Evolutionary conservation across 805 yeast genomes (phyloP).

Genomic region (Lipomyces kockii): DNA sequence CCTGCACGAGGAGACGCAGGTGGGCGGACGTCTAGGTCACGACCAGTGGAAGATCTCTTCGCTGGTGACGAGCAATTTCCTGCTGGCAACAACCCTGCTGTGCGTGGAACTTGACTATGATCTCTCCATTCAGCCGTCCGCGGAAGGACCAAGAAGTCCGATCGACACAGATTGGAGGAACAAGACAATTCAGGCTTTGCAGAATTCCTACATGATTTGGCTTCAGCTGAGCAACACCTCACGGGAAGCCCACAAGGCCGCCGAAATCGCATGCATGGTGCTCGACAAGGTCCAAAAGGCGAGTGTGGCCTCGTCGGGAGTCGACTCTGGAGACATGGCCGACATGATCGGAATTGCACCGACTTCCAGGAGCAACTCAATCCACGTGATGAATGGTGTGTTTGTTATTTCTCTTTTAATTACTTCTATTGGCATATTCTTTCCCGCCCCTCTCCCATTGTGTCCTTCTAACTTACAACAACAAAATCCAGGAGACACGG

Average conservation of each 20-base stretch:
- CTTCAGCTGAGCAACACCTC: slow-evolving; percentile 13
- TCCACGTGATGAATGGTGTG: too few relatives aligned
- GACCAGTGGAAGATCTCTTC: slow-evolving; percentile 27
- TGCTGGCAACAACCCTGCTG: slow-evolving; percentile 30
- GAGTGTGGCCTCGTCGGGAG: too few relatives aligned
- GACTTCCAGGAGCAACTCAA: too few relatives aligned
- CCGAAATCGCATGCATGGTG: not conserved
- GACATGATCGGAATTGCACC: too few relatives aligned
- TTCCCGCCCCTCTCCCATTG: too few relatives aligned
- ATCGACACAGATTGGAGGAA: slow-evolving; percentile 12
- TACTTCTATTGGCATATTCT: too few relatives aligned
- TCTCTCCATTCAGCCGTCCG: slow-evolving; percentile 18
- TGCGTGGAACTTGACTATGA: slow-evolving; percentile 23
- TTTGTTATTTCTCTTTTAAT: too few relatives aligned
- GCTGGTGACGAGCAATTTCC: slow-evolving; percentile 28
- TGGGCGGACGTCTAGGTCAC: slow-evolving; percentile 10
- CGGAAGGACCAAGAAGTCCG: slow-evolving; percentile 13
- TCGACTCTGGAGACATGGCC: too few relatives aligned
- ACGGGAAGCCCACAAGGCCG: slow-evolving; percentile 12
- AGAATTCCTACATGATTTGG: not conserved
- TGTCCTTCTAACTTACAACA: too few relatives aligned
- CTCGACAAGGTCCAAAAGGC: not conserved
- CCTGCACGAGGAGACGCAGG: slow-evolving; percentile 22
- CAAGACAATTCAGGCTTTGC: not conserved
- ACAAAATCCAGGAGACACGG: too few relatives aligned